Percentiles rank a stretch among this genome's conserved stretches.
Evolutionary conservation across 1,284 basidiomycete species (phyloP).

Genomic region (Cryptococcus sp.): DNA sequence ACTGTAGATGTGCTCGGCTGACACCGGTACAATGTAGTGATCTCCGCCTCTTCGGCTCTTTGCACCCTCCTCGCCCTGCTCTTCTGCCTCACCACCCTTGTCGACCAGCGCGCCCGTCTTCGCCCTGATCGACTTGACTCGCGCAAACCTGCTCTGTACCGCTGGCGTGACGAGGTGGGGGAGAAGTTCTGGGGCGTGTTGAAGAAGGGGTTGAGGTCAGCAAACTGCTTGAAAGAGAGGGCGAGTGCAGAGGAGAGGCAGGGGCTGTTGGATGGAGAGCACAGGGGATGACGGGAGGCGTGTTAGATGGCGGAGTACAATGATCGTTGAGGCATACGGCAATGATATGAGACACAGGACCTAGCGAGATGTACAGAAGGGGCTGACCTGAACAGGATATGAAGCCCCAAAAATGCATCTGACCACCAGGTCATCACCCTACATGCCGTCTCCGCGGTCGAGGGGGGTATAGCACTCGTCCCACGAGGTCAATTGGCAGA

Average conservation of each 20-base stretch:
- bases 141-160: conserved; percentile 55
- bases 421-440: background rate
- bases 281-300: background rate
- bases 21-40: conserved; percentile 52
- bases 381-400: background rate
- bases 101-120: conserved; percentile 67
- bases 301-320: too few relatives aligned
- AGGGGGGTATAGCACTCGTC: conserved; percentile 60
- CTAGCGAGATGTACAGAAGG: too few relatives aligned
- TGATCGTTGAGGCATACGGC: too few relatives aligned
- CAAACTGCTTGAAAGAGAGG: conserved; percentile 2
- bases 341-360: too few relatives aligned
- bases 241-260: conserved; percentile 8
- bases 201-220: conserved; percentile 8
- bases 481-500: conserved; percentile 75
- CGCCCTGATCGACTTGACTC: conserved; percentile 64
- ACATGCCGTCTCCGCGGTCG: conserved; percentile 1
- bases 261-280: conserved; percentile 8
- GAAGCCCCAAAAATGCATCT: conserved; percentile 4
- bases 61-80: conserved; percentile 63
- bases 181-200: conserved; percentile 31
- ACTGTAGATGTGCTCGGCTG: background rate
- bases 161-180: conserved; percentile 47
- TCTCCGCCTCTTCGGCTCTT: conserved; percentile 68
- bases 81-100: conserved; percentile 59